Conservation (phyloP, 73 alveolate genomes). For the Paramecium bursaria region DNA sequence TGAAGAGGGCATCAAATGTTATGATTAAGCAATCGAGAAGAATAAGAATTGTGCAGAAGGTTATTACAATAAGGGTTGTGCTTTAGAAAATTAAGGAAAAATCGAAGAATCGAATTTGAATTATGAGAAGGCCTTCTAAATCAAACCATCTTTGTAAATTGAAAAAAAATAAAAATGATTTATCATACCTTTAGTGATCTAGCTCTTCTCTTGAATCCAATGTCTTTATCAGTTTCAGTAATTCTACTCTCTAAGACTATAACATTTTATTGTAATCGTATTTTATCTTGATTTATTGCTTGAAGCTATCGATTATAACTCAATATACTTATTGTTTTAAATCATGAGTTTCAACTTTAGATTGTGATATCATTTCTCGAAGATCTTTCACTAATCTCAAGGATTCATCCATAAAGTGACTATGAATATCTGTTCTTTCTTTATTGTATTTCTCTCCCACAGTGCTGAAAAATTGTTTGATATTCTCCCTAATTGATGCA, state of each 20-base stretch:
- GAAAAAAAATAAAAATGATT: conserved; percentile 43
- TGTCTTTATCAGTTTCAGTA: conserved; percentile 48
- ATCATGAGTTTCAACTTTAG: conserved; percentile 45
- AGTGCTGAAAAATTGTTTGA: background rate
- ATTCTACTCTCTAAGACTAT: conserved; percentile 42
- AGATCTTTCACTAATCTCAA: conserved; percentile 33
- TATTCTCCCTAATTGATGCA: background rate
- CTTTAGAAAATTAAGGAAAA: conserved; percentile 53
- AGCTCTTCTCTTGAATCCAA: conserved; percentile 9
- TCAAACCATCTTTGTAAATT: conserved; percentile 32
- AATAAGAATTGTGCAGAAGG: conserved; percentile 60
- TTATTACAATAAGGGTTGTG: conserved; percentile 64
- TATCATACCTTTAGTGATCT: conserved; percentile 30
- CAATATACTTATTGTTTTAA: conserved; percentile 3
- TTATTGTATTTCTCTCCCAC: conserved; percentile 21
- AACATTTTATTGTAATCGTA: conserved; percentile 31
- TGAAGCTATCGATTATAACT: background rate
- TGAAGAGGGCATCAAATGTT: conserved; percentile 46
- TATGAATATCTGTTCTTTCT: conserved; percentile 25
- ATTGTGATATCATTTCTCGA: conserved; percentile 32
- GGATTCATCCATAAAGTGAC: conserved; percentile 20
- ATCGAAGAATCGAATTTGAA: conserved; percentile 35
- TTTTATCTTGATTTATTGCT: conserved; percentile 32
- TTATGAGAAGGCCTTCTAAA: conserved; percentile 55
- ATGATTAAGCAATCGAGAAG: conserved; percentile 34